phyloP scores from a whole-genome alignment of 768 basidiomycete species.

The Boletus sensibilis region DNA sequence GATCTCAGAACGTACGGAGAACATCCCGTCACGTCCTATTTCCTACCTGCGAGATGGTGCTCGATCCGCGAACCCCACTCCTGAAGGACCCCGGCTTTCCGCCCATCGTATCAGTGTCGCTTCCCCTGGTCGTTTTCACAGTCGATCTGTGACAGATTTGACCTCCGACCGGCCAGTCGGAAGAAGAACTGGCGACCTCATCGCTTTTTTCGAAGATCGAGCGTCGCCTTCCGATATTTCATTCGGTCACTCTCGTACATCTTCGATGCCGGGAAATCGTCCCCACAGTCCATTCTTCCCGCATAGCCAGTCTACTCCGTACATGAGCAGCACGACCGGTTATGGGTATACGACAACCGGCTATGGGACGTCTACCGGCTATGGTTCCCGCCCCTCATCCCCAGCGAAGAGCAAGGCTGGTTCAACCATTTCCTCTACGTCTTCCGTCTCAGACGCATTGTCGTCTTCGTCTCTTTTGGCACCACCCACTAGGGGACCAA shows the following conservation, averaged over 20 bases:
- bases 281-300: slow-evolving; percentile 32
- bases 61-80: slow-evolving; percentile 39
- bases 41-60: slow-evolving; percentile 39
- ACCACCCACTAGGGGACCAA: slow-evolving; percentile 41
- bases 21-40: slow-evolving; percentile 55
- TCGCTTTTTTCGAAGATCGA: slow-evolving; percentile 69
- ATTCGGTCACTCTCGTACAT: slow-evolving; percentile 49
- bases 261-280: slow-evolving; percentile 48
- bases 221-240: slow-evolving; percentile 38
- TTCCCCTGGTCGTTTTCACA: slow-evolving; percentile 44
- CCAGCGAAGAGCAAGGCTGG: slow-evolving; percentile 44
- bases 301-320: slow-evolving; percentile 41
- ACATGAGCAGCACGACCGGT: slow-evolving; percentile 36
- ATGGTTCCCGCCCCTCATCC: slow-evolving; percentile 46
- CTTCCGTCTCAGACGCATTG: slow-evolving; percentile 24
- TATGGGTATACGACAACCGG: slow-evolving; percentile 37
- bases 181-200: slow-evolving; percentile 66
- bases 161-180: slow-evolving; percentile 43
- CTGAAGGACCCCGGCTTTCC: slow-evolving; percentile 50
- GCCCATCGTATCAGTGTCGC: slow-evolving; percentile 38
- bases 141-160: slow-evolving; percentile 60
- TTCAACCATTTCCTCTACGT: slow-evolving; percentile 29
- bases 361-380: slow-evolving; percentile 30
- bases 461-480: slow-evolving; percentile 47
- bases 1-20: slow-evolving; percentile 78